A percentile compares a stretch with the other conserved stretches of the same genome.
Conservation (phyloP, 768 basidiomycete genomes). For the Panus rudis region DNA sequence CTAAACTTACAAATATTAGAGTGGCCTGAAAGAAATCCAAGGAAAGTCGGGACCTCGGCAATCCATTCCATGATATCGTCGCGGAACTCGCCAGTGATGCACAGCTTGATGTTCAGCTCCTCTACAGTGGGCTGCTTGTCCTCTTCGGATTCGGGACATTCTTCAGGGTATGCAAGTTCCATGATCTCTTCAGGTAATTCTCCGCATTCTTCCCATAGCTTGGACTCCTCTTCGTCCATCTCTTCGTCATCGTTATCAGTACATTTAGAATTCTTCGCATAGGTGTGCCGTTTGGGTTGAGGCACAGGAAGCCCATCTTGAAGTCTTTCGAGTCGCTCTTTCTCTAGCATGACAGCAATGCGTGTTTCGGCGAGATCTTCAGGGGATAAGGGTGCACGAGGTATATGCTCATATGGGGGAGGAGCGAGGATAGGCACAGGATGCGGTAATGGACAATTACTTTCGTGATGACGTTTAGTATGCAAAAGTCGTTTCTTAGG, state of each 20-base stretch:
- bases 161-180: constrained; percentile 10
- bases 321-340: constrained; percentile 32
- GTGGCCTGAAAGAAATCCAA: not conserved
- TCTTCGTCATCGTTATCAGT: constrained; percentile 13
- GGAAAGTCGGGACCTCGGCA: constrained; percentile 31
- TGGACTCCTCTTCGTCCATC: constrained; percentile 3
- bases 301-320: constrained; percentile 27
- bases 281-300: constrained; percentile 6
- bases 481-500: not conserved
- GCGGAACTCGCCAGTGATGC: constrained; percentile 30
- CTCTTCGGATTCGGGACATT: constrained; percentile 13
- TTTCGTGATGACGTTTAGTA: not conserved
- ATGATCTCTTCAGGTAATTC: not conserved
- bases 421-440: constrained; percentile 51
- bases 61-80: constrained; percentile 37
- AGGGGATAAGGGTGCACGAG: constrained; percentile 24
- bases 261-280: constrained; percentile 6
- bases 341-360: constrained; percentile 31
- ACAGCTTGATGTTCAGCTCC: constrained; percentile 9
- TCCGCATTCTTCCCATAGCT: not conserved
- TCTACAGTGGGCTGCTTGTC: not conserved
- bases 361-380: constrained; percentile 41
- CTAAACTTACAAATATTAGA: constrained; percentile 3
- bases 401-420: constrained; percentile 29
- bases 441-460: constrained; percentile 3